phyloP scores from a whole-genome alignment of 2,329 filamentous ascomycete genomes.

The Alternaria novae-zelandiae region DNA sequence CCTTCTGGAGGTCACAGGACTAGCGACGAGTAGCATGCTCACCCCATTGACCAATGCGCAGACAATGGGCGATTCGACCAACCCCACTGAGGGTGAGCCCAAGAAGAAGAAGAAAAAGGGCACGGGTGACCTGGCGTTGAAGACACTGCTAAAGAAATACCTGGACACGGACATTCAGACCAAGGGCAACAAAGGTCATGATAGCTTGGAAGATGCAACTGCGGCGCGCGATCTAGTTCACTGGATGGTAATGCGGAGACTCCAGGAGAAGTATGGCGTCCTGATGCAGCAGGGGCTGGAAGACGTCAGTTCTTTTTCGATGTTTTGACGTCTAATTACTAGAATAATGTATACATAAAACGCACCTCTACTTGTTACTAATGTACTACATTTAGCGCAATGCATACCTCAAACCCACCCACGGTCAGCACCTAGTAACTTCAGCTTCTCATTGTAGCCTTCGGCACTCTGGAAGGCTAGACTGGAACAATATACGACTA shows the following conservation, averaged over 20 bases:
- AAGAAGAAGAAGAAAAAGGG: conserved; percentile 8
- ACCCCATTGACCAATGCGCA: neutral
- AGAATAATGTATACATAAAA: neutral
- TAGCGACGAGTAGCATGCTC: neutral
- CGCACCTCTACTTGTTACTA: neutral
- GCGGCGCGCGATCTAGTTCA: conserved; percentile 90
- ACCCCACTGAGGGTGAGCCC: neutral
- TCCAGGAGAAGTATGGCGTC: neutral
- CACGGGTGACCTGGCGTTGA: conserved; percentile 56
- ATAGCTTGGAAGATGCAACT: conserved; percentile 87
- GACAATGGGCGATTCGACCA: neutral
- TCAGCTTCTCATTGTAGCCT: too few species aligned
- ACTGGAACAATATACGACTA: neutral
- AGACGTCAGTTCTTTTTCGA: neutral
- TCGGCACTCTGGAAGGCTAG: neutral
- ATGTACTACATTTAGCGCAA: neutral
- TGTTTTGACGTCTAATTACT: neutral
- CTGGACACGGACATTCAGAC: conserved; percentile 86
- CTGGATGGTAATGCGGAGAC: conserved; percentile 63
- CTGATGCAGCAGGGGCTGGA: neutral
- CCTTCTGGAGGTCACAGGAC: neutral
- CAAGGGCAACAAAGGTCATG: conserved; percentile 70
- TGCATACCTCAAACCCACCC: neutral
- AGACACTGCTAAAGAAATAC: conserved; percentile 84
- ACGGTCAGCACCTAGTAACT: too few species aligned